Evolutionary conservation across 2,329 filamentous ascomycete genomes (phyloP).

Genomic region (Clarireedia monteithiana): DNA sequence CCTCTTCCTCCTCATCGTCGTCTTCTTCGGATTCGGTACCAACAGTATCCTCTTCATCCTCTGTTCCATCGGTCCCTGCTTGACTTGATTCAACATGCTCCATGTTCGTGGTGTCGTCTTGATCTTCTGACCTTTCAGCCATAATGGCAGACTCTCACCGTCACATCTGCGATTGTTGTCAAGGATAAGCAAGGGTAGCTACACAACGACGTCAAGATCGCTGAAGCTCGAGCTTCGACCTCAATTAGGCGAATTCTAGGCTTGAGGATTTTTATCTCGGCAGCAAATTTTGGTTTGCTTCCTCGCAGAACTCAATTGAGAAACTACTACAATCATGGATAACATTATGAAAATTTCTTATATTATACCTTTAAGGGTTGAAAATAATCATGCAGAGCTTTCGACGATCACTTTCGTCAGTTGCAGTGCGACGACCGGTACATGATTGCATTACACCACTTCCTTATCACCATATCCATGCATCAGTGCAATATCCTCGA

Average conservation of each 20-base stretch:
- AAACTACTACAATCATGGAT: not conserved
- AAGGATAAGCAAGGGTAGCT: constrained; percentile 12
- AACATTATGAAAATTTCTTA: not conserved
- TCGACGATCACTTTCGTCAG: constrained; percentile 14
- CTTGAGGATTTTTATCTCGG: constrained; percentile 4
- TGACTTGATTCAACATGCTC: constrained; percentile 17
- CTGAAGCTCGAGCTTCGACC: constrained; percentile 16
- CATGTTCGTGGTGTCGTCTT: constrained; percentile 20
- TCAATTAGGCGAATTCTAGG: constrained; percentile 7
- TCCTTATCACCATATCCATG: constrained; percentile 24
- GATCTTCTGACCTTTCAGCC: constrained; percentile 26
- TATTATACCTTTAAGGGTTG: not conserved
- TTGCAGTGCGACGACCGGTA: constrained; percentile 13
- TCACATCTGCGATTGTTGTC: constrained; percentile 27
- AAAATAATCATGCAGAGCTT: constrained; percentile 20
- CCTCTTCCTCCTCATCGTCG: constrained; percentile 52
- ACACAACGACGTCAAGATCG: constrained; percentile 19
- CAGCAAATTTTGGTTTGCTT: constrained; percentile 1
- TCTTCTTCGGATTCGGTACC: constrained; percentile 38
- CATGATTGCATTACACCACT: constrained; percentile 13
- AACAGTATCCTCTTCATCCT: constrained; percentile 22
- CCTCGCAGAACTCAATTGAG: not conserved
- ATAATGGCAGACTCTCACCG: constrained; percentile 24
- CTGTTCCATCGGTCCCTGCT: constrained; percentile 16
- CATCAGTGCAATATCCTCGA: constrained; percentile 37